These are phyloP conservation scores for Cercospora janseana DNA, from an alignment of 2,329 filamentous ascomycete genomes.

Conservation along the genomic window DNA sequence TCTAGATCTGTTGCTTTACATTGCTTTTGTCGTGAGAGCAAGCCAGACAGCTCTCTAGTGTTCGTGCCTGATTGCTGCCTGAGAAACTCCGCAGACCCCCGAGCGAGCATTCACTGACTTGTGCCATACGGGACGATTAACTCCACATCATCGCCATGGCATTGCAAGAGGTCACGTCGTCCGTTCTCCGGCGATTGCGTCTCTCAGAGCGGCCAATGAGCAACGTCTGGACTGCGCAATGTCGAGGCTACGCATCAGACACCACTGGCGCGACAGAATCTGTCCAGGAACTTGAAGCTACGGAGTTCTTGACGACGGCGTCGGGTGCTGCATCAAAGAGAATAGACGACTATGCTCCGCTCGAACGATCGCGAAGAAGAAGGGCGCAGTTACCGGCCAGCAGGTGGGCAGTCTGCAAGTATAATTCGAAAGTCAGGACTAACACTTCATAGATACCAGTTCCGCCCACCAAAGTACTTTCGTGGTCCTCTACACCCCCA, in stretches of 20 bases:
- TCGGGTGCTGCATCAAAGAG: constrained; percentile 40
- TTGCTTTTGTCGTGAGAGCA: no score
- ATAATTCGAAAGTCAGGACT: no score
- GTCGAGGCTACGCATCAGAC: constrained; percentile 33
- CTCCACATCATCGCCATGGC: constrained; percentile 29
- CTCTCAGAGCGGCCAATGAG: constrained; percentile 23
- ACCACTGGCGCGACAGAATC: constrained; percentile 38
- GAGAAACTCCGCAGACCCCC: constrained; percentile 3
- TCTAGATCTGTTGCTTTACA: no score
- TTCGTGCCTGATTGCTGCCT: no score
- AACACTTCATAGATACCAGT: constrained; percentile 71
- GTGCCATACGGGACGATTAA: neutral
- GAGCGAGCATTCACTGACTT: neutral
- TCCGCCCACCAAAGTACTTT: constrained; percentile 89
- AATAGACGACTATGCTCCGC: constrained; percentile 49
- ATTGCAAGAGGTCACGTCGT: constrained; percentile 35
- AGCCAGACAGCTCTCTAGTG: no score
- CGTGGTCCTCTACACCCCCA: constrained; percentile 90
- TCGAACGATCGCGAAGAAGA: constrained; percentile 42
- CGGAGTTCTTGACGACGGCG: constrained; percentile 44
- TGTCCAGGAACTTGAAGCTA: constrained; percentile 42
- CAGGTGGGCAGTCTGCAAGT: no score
- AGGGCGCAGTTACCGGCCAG: constrained; percentile 20
- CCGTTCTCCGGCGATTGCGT: constrained; percentile 32
- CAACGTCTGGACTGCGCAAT: constrained; percentile 30